A percentile compares a stretch with the other conserved stretches of the same genome.
phyloP scores from a whole-genome alignment of 2,329 filamentous ascomycete genomes.

The Chaetomium olivaceum region DNA sequence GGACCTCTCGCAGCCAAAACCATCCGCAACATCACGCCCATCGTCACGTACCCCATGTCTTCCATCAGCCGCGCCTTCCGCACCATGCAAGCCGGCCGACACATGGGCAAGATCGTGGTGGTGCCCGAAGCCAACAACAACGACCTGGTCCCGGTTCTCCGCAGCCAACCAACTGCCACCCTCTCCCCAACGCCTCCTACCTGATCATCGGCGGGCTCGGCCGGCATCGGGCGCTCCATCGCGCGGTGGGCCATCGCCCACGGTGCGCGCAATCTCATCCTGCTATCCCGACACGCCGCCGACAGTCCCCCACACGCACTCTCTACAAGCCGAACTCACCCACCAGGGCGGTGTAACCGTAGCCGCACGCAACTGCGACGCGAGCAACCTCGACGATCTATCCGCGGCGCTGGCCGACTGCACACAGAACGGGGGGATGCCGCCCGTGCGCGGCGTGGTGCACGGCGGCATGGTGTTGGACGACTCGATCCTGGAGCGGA shows the following conservation, averaged over 20 bases:
- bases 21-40: not conserved
- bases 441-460: conserved; percentile 2
- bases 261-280: conserved; percentile 43
- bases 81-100: not conserved
- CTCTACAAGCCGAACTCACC: not conserved
- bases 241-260: conserved; percentile 40
- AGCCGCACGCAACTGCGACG: conserved; percentile 28
- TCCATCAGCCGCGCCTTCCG: not conserved
- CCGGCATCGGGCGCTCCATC: conserved; percentile 41
- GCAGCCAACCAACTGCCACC: not conserved
- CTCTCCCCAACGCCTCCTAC: conserved; percentile 34
- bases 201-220: conserved; percentile 43
- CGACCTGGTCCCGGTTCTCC: not conserved
- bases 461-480: conserved; percentile 4
- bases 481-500: conserved; percentile 2
- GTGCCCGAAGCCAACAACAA: not conserved
- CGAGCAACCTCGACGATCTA: not conserved
- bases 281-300: conserved; percentile 40
- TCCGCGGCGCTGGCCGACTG: not conserved
- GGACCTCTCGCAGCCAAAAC: not conserved
- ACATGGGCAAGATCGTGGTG: not conserved
- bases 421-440: not conserved
- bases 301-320: conserved; percentile 5
- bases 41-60: not conserved
- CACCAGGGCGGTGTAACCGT: not conserved